Evolutionary conservation across 1,284 basidiomycete species (phyloP).

Genomic region (Cryptococcus neoformans): DNA sequence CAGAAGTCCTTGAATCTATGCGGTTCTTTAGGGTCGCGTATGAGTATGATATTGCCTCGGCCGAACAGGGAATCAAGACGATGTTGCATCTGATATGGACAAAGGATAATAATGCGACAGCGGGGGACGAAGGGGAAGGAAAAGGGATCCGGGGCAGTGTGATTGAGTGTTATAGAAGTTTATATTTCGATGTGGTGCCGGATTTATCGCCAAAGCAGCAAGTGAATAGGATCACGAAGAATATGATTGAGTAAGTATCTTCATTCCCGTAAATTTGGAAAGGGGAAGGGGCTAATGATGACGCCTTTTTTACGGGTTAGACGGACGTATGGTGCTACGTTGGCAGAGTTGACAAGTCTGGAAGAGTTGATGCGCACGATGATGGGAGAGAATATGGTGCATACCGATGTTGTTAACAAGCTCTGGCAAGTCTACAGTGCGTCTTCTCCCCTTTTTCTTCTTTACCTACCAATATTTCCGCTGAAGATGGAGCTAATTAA

Average conservation of each 20-base stretch:
- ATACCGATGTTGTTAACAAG: constrained; percentile 79
- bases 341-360: constrained; percentile 92
- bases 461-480: no score
- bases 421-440: constrained; percentile 94
- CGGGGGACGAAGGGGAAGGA: constrained; percentile 71
- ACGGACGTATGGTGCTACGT: constrained; percentile 81
- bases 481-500: not conserved
- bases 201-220: constrained; percentile 74
- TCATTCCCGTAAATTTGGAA: no score
- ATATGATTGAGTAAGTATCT: constrained; percentile 85
- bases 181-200: constrained; percentile 81
- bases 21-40: constrained; percentile 87
- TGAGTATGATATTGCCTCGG: constrained; percentile 76
- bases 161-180: constrained; percentile 80
- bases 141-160: constrained; percentile 85
- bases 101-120: constrained; percentile 86
- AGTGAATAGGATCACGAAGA: constrained; percentile 92
- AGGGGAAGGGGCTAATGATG: not conserved
- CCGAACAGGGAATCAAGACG: constrained; percentile 77
- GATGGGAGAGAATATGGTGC: constrained; percentile 75
- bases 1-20: constrained; percentile 92
- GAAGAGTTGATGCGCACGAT: constrained; percentile 95
- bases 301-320: constrained; percentile 49
- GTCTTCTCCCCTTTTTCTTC: constrained; percentile 32
- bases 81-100: constrained; percentile 99